Conservation (phyloP, 495 filamentous ascomycete species). For the Penicillium simplicissimum region DNA sequence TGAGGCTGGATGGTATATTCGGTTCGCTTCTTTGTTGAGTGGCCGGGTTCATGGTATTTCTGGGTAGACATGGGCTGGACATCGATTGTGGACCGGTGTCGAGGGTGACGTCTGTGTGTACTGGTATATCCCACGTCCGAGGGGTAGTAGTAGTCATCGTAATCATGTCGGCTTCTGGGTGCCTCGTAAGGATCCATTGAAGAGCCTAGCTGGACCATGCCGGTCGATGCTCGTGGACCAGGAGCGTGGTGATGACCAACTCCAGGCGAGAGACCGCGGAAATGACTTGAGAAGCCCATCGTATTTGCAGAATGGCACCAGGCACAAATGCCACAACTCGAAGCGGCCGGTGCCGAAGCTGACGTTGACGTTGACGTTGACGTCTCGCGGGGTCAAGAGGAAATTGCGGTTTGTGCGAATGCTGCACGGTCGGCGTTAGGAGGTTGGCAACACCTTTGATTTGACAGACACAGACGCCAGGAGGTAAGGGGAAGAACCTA, state of each 20-base stretch:
- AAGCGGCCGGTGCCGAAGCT: neutral
- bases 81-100: constrained; percentile 34
- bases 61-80: constrained; percentile 39
- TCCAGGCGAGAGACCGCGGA: constrained; percentile 36
- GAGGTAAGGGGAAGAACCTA: neutral
- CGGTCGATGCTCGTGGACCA: constrained; percentile 52
- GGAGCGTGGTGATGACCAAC: constrained; percentile 32
- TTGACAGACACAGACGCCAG: neutral
- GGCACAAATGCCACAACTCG: neutral
- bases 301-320: neutral
- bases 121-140: constrained; percentile 36
- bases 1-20: constrained; percentile 46
- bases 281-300: constrained; percentile 22
- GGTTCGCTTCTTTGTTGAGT: constrained; percentile 40
- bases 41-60: constrained; percentile 35
- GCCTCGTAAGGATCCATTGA: constrained; percentile 40
- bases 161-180: constrained; percentile 27
- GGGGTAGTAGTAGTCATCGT: constrained; percentile 40
- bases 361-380: neutral
- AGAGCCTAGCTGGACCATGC: constrained; percentile 42
- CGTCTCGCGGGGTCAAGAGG: neutral
- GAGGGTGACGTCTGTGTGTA: constrained; percentile 32
- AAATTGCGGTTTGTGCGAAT: neutral
- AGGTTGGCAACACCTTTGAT: neutral
- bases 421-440: constrained; percentile 4